Evolutionary conservation across 129 eudicot species (phyloP).

Genomic region (Sambucus nigra): DNA sequence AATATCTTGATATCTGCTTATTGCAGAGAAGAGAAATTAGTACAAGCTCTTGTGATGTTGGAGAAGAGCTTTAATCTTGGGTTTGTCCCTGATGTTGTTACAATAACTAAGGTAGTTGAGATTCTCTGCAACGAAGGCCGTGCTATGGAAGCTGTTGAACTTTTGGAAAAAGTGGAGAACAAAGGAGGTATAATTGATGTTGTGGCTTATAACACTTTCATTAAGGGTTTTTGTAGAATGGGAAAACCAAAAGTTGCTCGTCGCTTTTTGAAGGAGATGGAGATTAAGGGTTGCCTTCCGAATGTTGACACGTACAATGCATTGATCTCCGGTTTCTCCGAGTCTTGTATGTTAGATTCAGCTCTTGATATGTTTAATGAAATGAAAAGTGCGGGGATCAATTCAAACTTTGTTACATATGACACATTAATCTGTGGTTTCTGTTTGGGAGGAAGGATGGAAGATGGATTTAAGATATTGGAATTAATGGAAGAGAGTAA

Average conservation of each 20-base stretch:
- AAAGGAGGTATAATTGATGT: conserved; percentile 67
- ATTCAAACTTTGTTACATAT: conserved; percentile 32
- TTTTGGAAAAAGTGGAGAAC: conserved; percentile 54
- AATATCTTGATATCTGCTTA: conserved; percentile 70
- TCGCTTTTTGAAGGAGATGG: conserved; percentile 67
- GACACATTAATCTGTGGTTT: conserved; percentile 62
- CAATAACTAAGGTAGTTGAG: conserved; percentile 56
- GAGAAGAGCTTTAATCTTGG: conserved; percentile 65
- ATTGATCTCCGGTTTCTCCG: conserved; percentile 62
- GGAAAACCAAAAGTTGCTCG: conserved; percentile 59
- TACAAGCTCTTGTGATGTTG: conserved; percentile 80
- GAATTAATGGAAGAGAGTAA: conserved; percentile 56
- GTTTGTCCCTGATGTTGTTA: conserved; percentile 64
- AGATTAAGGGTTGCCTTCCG: conserved; percentile 72
- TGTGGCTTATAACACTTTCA: conserved; percentile 68
- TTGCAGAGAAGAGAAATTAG: conserved; percentile 50
- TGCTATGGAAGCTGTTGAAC: conserved; percentile 59
- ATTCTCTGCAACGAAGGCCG: conserved; percentile 52
- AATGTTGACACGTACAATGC: conserved; percentile 59
- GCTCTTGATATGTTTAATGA: conserved; percentile 49
- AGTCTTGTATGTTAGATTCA: conserved; percentile 36
- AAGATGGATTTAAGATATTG: conserved; percentile 54
- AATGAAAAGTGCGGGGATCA: conserved; percentile 37
- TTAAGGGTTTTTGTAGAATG: conserved; percentile 53
- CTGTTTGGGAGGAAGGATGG: conserved; percentile 53